These are phyloP conservation scores for Phytopythium aichiense DNA, from an alignment of 352 stramenopile species.

Conservation along the genomic window DNA sequence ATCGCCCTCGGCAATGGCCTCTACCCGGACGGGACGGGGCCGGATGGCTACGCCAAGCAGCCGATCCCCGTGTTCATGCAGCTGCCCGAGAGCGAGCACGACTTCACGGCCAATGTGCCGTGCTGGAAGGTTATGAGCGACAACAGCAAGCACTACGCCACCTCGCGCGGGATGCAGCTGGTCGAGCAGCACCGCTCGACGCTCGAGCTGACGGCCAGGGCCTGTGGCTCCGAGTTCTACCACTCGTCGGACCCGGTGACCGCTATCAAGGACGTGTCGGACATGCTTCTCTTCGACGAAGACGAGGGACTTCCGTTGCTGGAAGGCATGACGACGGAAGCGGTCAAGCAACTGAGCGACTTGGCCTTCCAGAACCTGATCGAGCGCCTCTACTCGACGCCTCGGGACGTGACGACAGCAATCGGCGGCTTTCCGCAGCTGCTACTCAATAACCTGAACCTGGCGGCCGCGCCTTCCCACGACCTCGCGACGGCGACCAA, in stretches of 20 bases:
- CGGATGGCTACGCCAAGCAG: constrained; percentile 50
- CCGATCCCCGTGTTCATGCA: constrained; percentile 79
- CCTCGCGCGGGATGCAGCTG: constrained; percentile 28
- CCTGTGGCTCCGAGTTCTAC: constrained; percentile 57
- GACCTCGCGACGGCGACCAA: constrained; percentile 37
- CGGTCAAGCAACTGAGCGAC: constrained; percentile 41
- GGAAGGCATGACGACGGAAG: constrained; percentile 38
- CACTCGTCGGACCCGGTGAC: constrained; percentile 35
- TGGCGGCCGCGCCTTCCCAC: constrained; percentile 25
- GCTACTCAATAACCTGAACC: constrained; percentile 57
- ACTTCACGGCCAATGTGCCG: constrained; percentile 68
- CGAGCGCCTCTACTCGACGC: constrained; percentile 67
- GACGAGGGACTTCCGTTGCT: constrained; percentile 50
- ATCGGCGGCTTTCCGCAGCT: constrained; percentile 68
- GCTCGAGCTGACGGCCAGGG: constrained; percentile 25
- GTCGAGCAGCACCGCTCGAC: constrained; percentile 38
- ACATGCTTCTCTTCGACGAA: constrained; percentile 72
- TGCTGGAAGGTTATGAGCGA: constrained; percentile 58
- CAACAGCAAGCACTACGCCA: constrained; percentile 44
- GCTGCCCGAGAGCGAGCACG: constrained; percentile 70
- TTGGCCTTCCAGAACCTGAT: constrained; percentile 74
- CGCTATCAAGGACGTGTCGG: constrained; percentile 68
- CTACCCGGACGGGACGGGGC: constrained; percentile 63
- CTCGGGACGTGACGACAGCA: constrained; percentile 54
- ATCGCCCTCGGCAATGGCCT: constrained; percentile 64